phyloP scores from a whole-genome alignment of 1,284 basidiomycete genomes.

The Ganoderma lingzhi region DNA sequence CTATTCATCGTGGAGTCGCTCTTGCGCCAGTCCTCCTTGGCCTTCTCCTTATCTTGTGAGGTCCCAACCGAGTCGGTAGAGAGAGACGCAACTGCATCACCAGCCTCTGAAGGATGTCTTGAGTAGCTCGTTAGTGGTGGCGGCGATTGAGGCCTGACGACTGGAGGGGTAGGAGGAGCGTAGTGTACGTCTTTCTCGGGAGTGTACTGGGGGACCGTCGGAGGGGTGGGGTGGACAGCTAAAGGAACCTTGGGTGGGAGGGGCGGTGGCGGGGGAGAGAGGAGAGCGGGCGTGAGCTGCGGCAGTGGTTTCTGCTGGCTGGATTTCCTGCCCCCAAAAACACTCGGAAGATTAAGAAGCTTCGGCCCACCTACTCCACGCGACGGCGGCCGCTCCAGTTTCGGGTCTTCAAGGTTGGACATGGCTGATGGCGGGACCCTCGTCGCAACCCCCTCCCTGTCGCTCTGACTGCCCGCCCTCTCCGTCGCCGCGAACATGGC shows the following conservation, averaged over 20 bases:
- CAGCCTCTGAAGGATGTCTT: slow-evolving; percentile 15
- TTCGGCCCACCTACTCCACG: slow-evolving; percentile 31
- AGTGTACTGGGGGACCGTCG: slow-evolving; percentile 19
- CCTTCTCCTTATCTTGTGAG: slow-evolving; percentile 38
- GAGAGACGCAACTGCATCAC: slow-evolving; percentile 13
- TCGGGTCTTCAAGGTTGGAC: slow-evolving; percentile 28
- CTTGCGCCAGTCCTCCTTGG: slow-evolving; percentile 73
- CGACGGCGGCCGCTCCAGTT: slow-evolving; percentile 31
- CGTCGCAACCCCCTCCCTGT: slow-evolving; percentile 38
- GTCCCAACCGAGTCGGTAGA: slow-evolving; percentile 17
- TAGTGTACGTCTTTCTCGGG: slow-evolving; percentile 29
- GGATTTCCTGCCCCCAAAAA: slow-evolving; percentile 45
- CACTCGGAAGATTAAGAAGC: slow-evolving; percentile 43
- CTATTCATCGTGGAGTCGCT: slow-evolving; percentile 77
- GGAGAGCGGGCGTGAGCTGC: slow-evolving; percentile 24
- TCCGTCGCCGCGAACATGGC: slow-evolving; percentile 32
- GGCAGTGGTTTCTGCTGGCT: slow-evolving; percentile 29
- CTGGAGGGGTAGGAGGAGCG: slow-evolving; percentile 17
- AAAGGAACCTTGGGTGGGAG: slow-evolving; percentile 47
- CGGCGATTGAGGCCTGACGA: slow-evolving; percentile 13
- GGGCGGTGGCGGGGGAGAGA: slow-evolving; percentile 35
- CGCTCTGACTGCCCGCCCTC: slow-evolving; percentile 43
- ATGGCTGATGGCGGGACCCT: slow-evolving; percentile 34
- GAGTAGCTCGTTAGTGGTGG: slow-evolving; percentile 10
- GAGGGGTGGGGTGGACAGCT: slow-evolving; percentile 14